Evolutionary conservation across 345 rosid genomes (phyloP), one percentile per base, ranked within the genome.

Genomic region (Euphorbia tirucalli): DNA sequence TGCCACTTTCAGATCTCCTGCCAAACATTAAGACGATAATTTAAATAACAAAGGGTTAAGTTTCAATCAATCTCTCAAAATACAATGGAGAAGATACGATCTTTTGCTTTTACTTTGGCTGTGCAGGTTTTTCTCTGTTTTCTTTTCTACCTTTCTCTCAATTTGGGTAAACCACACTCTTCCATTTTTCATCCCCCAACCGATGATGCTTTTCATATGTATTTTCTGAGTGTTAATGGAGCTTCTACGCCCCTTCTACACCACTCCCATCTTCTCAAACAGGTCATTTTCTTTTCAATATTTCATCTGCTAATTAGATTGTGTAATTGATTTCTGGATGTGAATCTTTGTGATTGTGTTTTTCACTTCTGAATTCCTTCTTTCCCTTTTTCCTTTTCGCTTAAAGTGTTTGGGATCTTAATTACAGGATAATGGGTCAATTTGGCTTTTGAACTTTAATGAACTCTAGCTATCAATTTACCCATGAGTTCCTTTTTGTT

Each of bases 211-310:
- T n/a, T n/a, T 69, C 82, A 86, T 60, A 75, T 85, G 69, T 81
- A 82, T 74, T 90, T 93, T 67, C 75, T 93, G 49, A 87, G 88
- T 56, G 95, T 90, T 44, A 35, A 85, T 39, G 88, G 96, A 16
- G 93, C 94, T 60, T 82, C 65, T 71, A 82, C 93, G 65, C 60
- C 85, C 30, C 65, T 75, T 55, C 60, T 75, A 46, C 76, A 65
- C 0, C 96, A 88, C 75, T 78, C 70, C 68, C 86, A 32, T 69
- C 88, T 93, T 74, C 91, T 93, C 77, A 90, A 79, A 75, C 77
- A 81, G 90, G 98, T 90, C 31, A 69, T 75, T 78, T 78, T 71
- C 68, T 31, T 0, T 61, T 68, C 63, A n/a, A n/a, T n/a, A n/a
- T n/a, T n/a, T n/a, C n/a, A n/a, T n/a, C n/a, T n/a, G n/a, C n/a